Percentiles rank a stretch among this genome's conserved stretches.
Evolutionary conservation across 2,329 filamentous ascomycete species (phyloP).

Genomic region (Ilyonectria mors-panacis): DNA sequence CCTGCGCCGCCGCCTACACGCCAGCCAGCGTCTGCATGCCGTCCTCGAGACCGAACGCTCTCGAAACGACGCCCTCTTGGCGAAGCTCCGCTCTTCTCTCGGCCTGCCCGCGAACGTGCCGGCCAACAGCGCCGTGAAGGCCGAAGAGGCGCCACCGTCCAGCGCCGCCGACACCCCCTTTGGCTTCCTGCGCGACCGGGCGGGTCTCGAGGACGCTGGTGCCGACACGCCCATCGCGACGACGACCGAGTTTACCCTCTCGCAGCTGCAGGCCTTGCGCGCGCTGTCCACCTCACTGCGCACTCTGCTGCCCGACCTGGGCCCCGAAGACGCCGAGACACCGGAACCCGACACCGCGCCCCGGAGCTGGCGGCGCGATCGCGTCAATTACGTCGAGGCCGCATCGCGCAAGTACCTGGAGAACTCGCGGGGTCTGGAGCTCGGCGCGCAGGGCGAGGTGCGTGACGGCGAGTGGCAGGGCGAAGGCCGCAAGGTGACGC

Average conservation of each 20-base stretch:
- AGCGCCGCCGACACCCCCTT: conserved; percentile 54
- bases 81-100: conserved; percentile 68
- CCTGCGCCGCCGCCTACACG: conserved; percentile 82
- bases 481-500: conserved; percentile 63
- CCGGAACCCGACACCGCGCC: conserved; percentile 53
- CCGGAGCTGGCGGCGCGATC: conserved; percentile 76
- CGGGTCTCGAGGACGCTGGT: conserved; percentile 65
- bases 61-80: conserved; percentile 80
- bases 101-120: conserved; percentile 46
- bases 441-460: conserved; percentile 73
- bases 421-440: conserved; percentile 75
- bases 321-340: conserved; percentile 49
- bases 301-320: conserved; percentile 76
- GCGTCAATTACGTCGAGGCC: conserved; percentile 86
- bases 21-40: conserved; percentile 82
- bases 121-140: conserved; percentile 41
- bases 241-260: conserved; percentile 83
- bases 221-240: conserved; percentile 74
- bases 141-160: conserved; percentile 40
- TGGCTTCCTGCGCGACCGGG: conserved; percentile 71
- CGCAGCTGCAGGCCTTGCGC: conserved; percentile 85
- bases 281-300: conserved; percentile 73
- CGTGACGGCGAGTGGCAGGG: conserved; percentile 77
- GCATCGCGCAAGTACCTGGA: conserved; percentile 85
- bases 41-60: conserved; percentile 78